Conservation (phyloP, 73 alveolate species). For the Paramecium sonneborni region DNA sequence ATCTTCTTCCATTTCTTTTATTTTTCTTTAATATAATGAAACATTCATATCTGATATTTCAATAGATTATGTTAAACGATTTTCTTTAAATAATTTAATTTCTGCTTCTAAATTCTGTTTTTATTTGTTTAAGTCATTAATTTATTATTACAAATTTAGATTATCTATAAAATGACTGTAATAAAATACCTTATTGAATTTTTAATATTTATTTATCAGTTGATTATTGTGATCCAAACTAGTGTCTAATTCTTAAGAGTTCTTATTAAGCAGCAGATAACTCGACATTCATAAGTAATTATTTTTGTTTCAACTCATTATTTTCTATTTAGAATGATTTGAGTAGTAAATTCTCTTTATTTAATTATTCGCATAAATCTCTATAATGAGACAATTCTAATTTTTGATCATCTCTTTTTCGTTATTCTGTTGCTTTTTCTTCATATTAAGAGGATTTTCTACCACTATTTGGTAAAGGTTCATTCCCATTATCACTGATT, state of each 20-base stretch:
- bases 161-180: neutral
- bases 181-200: neutral
- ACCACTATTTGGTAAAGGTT: neutral
- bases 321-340: conserved; percentile 1
- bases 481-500: neutral
- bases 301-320: neutral
- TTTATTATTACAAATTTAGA: neutral
- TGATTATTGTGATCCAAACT: neutral
- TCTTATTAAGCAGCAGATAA: neutral
- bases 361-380: conserved; percentile 11
- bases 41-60: neutral
- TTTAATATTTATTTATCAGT: neutral
- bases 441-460: conserved; percentile 7
- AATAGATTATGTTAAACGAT: neutral
- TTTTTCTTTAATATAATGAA: neutral
- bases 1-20: conserved; percentile 21
- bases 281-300: neutral
- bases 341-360: neutral
- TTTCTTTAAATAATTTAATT: neutral
- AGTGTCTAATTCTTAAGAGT: neutral
- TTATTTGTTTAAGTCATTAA: neutral
- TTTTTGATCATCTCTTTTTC: neutral
- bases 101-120: neutral
- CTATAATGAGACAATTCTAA: neutral
- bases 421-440: neutral